Percentiles rank a stretch among this genome's conserved stretches.
Evolutionary conservation across 1,139 yeast genomes (phyloP).

Genomic region (Pichia sp.): DNA sequence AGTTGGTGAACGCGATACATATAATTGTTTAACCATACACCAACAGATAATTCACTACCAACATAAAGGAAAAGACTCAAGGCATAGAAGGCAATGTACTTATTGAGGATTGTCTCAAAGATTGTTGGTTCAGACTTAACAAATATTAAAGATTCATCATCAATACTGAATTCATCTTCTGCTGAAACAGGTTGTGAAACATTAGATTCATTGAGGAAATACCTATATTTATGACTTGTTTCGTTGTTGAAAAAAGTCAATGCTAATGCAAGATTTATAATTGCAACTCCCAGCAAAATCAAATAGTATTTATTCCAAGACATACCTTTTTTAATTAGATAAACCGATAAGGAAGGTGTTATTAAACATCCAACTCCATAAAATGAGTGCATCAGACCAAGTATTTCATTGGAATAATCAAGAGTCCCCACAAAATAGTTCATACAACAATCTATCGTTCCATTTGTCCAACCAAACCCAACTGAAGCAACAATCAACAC

Average conservation of each 20-base stretch:
- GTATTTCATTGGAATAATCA: slow-evolving; percentile 49
- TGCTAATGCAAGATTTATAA: slow-evolving; percentile 22
- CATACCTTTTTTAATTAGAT: slow-evolving; percentile 26
- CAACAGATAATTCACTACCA: slow-evolving; percentile 65
- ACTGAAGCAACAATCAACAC: slow-evolving; percentile 34
- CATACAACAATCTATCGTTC: slow-evolving; percentile 52
- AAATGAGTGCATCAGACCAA: slow-evolving; percentile 61
- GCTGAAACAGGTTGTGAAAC: slow-evolving; percentile 1
- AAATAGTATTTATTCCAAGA: slow-evolving; percentile 42
- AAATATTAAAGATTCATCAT: background rate
- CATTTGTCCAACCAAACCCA: slow-evolving; percentile 51
- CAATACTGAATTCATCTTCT: background rate
- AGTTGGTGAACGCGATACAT: slow-evolving; percentile 42
- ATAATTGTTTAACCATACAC: slow-evolving; percentile 60
- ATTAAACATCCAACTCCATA: slow-evolving; percentile 65
- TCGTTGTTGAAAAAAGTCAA: slow-evolving; percentile 41
- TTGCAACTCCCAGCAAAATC: slow-evolving; percentile 30
- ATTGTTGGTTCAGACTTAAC: slow-evolving; percentile 21
- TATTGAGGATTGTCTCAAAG: slow-evolving; percentile 34
- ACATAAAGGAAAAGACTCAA: slow-evolving; percentile 49
- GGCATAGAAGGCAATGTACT: slow-evolving; percentile 43
- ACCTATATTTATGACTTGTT: slow-evolving; percentile 47
- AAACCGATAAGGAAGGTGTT: slow-evolving; percentile 40
- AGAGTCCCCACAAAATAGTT: slow-evolving; percentile 55
- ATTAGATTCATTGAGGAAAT: slow-evolving; percentile 19